Evolutionary conservation across 1,139 yeast species (phyloP), one percentile per base, ranked within the genome.

Genomic region (Geotrichum aggregatum): DNA sequence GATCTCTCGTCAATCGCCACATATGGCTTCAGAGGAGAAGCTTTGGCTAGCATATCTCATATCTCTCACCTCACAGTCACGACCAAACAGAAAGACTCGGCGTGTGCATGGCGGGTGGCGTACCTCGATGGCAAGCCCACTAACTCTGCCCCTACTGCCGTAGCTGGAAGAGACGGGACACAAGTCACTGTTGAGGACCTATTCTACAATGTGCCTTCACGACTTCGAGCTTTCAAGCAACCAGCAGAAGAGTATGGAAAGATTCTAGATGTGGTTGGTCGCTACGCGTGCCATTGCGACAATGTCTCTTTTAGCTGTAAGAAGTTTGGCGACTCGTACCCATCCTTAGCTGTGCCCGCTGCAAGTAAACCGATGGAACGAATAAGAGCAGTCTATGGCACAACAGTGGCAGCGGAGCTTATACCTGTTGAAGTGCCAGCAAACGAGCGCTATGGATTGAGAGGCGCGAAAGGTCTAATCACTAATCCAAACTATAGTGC

Each of bases 161-260:
- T 80, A 1, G 98, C 98, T 0, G 98, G 98, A 0, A 83, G 79
- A 56, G 77, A 76, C 44, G 99, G 99, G 0, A 92, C 98, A 0
- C 89, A 84, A 56, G 78, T 94, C 39, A 70, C 78, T 0, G 95
- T 89, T 4, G 97, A 89, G 64, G 96, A 92, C 65, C 72, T 94
- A 55, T 94, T 94, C 64, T 94, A 84, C 69, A 94, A 92, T 63
- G 79, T 85, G 26, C 95, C 96, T 0, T 79, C 95, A 0, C 76
- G 98, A 51, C 68, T 84, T 38, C 74, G 84, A 48, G 78, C 95
- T 0, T 70, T 91, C 51, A 75, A 76, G 56, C 77, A 87, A 0
- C 76, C 84, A 24, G 76, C 76, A 57, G 97, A 88, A 19, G 98
- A 92, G 64, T 85, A 82, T 63, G 68, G 81, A 13, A 80, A 79